A percentile compares a stretch with the other conserved stretches of the same genome.
Conservation (phyloP, 2,329 filamentous ascomycete genomes). For the Aspergillus carbonarius region DNA sequence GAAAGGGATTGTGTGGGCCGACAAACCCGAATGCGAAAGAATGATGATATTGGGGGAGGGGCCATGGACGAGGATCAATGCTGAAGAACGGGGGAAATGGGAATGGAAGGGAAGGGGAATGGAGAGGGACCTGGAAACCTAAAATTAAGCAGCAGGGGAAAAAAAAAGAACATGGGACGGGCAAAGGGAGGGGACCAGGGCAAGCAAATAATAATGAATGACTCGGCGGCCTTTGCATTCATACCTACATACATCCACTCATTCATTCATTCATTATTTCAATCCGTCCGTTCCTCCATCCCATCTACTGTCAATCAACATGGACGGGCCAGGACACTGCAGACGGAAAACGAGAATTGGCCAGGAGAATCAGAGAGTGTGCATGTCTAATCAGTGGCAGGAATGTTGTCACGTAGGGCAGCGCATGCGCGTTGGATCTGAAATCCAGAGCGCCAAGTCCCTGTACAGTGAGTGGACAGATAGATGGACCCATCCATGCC, state of each 20-base stretch:
- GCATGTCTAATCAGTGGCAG: slow-evolving; percentile 19
- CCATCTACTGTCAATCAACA: neutral
- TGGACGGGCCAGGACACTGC: neutral
- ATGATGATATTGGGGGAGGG: slow-evolving; percentile 6
- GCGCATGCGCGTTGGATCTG: slow-evolving; percentile 21
- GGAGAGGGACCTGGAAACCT: slow-evolving; percentile 9
- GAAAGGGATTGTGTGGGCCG: slow-evolving; percentile 4
- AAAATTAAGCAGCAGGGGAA: neutral
- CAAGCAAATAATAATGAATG: neutral
- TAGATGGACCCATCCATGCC: slow-evolving; percentile 10
- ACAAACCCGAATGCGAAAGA: slow-evolving; percentile 6
- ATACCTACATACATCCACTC: neutral
- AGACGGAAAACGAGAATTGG: neutral
- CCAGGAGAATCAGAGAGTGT: neutral
- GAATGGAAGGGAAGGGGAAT: slow-evolving; percentile 6
- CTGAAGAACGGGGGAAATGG: neutral
- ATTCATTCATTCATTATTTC: neutral
- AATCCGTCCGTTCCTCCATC: neutral
- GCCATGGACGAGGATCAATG: slow-evolving; percentile 1
- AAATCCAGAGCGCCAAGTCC: slow-evolving; percentile 18
- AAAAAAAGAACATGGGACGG: slow-evolving; percentile 1
- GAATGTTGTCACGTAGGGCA: slow-evolving; percentile 26
- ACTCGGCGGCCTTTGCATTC: neutral
- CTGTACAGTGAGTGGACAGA: slow-evolving; percentile 7
- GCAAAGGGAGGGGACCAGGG: neutral